Evolutionary conservation across 805 yeast species (phyloP), one percentile per base, ranked within the genome.

Genomic region (Isabelozyma rhagii): DNA sequence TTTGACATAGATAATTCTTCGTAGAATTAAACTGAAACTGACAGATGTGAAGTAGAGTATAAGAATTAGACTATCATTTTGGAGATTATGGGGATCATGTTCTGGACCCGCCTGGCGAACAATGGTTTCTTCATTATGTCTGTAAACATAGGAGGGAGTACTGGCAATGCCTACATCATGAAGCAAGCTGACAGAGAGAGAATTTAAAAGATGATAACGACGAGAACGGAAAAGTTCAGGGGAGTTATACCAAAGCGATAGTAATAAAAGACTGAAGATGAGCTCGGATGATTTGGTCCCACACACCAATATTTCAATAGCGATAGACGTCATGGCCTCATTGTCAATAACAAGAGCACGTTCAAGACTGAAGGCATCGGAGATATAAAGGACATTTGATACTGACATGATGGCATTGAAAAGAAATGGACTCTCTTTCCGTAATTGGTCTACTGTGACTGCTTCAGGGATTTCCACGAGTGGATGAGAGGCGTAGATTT

Each of bases 171-270:
- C 96, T 47, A 91, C 67, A 63, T 91, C 97, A 57, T 82, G 85
- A 1, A 87, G 77, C 66, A 91, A 72, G 4, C 86, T 74, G 11
- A 85, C 81, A 47, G 91, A 82, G 18, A 89, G 70, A 11, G 81
- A 72, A 48, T 82, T 81, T 54, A 89, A 76, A 47, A 89, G 71
- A 61, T 88, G 94, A 55, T 85, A 84, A 44, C 96, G 80, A 50
- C 96, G 81, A 57, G 87, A 87, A 54, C 84, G 87, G 55, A 88
- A 87, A 56, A 88, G 72, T 64, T 89, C 97, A 0, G 96, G 88
- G 4, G 89, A 80, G 55, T 87, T 88, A 62, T 89, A 90, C 96
- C 96, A 91, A 28, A 85, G 65, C 25, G 87, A 78, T 47, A 87
- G 70, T 5, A 88, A 59, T 15, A 87, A 61, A 45, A 87, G 68